Percentiles rank a stretch among this genome's conserved stretches.
phyloP scores from a whole-genome alignment of 208 protist species.

The Crithidia expoeki region DNA sequence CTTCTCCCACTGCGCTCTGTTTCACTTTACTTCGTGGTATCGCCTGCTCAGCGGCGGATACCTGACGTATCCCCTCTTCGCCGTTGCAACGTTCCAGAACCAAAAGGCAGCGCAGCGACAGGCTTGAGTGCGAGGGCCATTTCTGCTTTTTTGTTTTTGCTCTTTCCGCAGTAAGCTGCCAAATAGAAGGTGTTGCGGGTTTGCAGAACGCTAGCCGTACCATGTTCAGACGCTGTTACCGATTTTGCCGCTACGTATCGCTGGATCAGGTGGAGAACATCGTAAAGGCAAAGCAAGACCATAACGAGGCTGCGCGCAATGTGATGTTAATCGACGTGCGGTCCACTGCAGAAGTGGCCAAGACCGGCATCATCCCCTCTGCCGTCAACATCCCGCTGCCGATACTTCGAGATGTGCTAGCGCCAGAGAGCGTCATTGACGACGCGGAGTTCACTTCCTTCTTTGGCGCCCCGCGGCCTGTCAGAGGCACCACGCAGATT shows the following conservation, averaged over 20 bases:
- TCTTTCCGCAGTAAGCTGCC: too few species aligned
- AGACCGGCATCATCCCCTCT: constrained; percentile 67
- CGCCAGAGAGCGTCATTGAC: constrained; percentile 35
- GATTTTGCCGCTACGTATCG: constrained; percentile 37
- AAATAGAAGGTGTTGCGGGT: background rate
- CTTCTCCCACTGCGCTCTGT: too few species aligned
- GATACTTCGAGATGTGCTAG: constrained; percentile 49
- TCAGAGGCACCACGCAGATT: constrained; percentile 44
- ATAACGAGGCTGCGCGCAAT: constrained; percentile 28
- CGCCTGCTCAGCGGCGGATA: too few species aligned
- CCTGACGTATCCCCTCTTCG: too few species aligned
- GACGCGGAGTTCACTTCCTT: constrained; percentile 58
- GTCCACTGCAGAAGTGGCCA: constrained; percentile 72
- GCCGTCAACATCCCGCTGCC: constrained; percentile 75
- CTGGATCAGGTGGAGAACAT: constrained; percentile 64
- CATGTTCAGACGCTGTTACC: constrained; percentile 33
- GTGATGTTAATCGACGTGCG: constrained; percentile 71
- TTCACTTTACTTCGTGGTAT: too few species aligned
- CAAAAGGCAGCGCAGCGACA: too few species aligned
- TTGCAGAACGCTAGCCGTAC: background rate
- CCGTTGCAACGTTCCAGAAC: too few species aligned
- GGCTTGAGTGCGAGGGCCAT: too few species aligned
- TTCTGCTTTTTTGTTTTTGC: too few species aligned
- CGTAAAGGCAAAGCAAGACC: constrained; percentile 54
- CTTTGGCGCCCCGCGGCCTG: constrained; percentile 53